Evolutionary conservation across 2,329 filamentous ascomycete species (phyloP), one percentile per base, ranked within the genome.

Genomic region (Pseudogymnoascus sp.): DNA sequence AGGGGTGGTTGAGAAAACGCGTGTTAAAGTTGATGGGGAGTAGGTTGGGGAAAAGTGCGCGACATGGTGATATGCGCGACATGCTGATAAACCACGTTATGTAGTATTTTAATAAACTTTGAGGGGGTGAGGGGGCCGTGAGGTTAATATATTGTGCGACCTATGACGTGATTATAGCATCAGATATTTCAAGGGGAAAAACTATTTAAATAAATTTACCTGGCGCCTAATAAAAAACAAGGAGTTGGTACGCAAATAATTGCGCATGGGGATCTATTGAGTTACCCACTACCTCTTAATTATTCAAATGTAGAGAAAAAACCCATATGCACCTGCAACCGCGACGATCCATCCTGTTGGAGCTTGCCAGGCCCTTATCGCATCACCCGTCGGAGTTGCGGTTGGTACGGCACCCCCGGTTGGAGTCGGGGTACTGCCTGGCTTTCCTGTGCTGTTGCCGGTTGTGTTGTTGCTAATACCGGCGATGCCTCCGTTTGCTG

Each of bases 261-360:
- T 43, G 39, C 39, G 20, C 20, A 12, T 25, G n/a, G 25, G 11
- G 14, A 43, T 12, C 39, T 12, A n/a, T 25, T 25, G 20, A 20
- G n/a, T 22, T n/a, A 12, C 20, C 20, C 6, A 43, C 12, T n/a
- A 43, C 2, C n/a, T 18, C 20, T 25, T 6, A 25, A 6, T 12
- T 12, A 25, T 43, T 43, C 25, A 43, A 6, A 43, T 4, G 39
- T 20, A 47, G 41, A 47, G 41, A 25, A 47, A 6, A 2, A 47
- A n/a, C 28, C 22, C 12, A 28, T 28, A 47, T 7, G n/a, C 6
- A 35, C 28, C 38, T 60, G 36, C 20, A 25, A 41, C 58, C 28
- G 58, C 22, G 6, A 68, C 66, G 66, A 33, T 67, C 41, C 41
- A 47, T 5, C 41, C 41, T n/a, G 41, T 28, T 25, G 41, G 41